A percentile compares a stretch with the other conserved stretches of the same genome.
phyloP scores from a whole-genome alignment of 768 basidiomycete species.

The Leucogyrophana mollusca region DNA sequence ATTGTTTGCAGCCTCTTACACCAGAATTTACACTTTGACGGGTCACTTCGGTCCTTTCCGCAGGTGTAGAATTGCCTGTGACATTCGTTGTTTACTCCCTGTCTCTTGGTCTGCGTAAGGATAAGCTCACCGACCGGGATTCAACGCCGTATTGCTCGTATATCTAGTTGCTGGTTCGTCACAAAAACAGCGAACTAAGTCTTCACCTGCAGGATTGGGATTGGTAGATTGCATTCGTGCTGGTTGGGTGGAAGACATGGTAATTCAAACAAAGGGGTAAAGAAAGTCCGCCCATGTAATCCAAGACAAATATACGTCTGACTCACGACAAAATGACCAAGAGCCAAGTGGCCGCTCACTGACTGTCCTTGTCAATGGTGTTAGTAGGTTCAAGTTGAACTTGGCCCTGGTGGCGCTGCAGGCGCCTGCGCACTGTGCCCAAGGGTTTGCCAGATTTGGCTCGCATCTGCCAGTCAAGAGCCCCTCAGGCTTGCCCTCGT shows the following conservation, averaged over 20 bases:
- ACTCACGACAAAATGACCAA: no score
- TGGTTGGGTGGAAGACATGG: slow-evolving; percentile 11
- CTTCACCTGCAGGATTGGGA: slow-evolving; percentile 17
- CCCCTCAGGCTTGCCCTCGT: no score
- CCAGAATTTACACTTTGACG: slow-evolving; percentile 30
- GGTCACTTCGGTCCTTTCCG: slow-evolving; percentile 7
- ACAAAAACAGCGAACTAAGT: slow-evolving; percentile 36
- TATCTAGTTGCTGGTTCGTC: slow-evolving; percentile 16
- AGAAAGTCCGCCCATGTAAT: no score
- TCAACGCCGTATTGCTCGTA: slow-evolving; percentile 28
- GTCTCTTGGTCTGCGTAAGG: not conserved
- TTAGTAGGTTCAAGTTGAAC: no score
- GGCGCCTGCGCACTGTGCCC: no score
- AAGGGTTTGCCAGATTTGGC: no score
- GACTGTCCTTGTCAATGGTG: no score
- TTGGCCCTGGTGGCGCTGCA: no score
- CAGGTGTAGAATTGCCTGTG: slow-evolving; percentile 40
- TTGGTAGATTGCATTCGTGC: slow-evolving; percentile 17
- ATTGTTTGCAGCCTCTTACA: slow-evolving; percentile 21
- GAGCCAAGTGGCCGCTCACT: no score
- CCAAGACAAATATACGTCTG: no score
- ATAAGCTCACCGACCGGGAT: slow-evolving; percentile 36
- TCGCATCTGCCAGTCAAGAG: no score
- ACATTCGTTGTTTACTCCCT: not conserved
- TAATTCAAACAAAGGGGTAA: no score